Base-by-base conservation (phyloP, 768 basidiomycete genomes). In the Mrakia gelida region DNA sequence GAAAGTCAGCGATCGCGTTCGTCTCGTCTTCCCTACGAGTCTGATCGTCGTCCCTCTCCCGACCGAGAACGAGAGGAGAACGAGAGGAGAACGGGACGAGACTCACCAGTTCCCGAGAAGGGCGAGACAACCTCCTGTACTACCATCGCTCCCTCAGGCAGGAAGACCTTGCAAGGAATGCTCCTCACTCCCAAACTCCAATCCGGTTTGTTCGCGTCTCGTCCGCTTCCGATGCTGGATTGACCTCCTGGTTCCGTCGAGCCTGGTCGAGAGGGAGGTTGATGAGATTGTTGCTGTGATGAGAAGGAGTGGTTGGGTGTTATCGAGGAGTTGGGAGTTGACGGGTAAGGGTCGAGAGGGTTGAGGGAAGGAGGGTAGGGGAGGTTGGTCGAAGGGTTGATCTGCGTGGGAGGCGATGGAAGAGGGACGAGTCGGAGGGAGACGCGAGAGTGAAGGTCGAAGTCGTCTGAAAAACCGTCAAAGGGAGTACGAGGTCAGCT, bases 381-480 rank as follows among this genome's bases (percentile, higher is more conserved):
- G 21, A 26, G 68, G 34, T 23, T 45, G 34, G 68, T 43, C 3
- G 68, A 43, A 49, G n/a, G 34, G 68, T 38, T 45, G 70, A 54
- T 62, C 41, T 70, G 56, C 4, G 80, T 10, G 5, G 74, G 26
- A 6, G 80, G 80, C 5, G 82, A 79, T 0, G 84, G 92, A 3
- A 92, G 89, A 4, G 97, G 97, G 38, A 93, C 91, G 65, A 98
- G 89, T 82, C 95, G 95, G n/a, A 92, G 89, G 4, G 94, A 94
- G 80, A 98, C 92, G 38, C 93, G 89, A 91, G 94, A 95, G 82
- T 92, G 97, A 79, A 94, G 90, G 81, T 98, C 95, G 82, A 95
- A 98, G 84, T 95, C 95, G 85, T 96, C 97, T 98, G 83, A 32
- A 76, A 13, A 67, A 15, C 3, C 2, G 26, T 1, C 5, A 59